phyloP scores from a whole-genome alignment of 768 basidiomycete genomes.

The Ephemerocybe angulata region DNA sequence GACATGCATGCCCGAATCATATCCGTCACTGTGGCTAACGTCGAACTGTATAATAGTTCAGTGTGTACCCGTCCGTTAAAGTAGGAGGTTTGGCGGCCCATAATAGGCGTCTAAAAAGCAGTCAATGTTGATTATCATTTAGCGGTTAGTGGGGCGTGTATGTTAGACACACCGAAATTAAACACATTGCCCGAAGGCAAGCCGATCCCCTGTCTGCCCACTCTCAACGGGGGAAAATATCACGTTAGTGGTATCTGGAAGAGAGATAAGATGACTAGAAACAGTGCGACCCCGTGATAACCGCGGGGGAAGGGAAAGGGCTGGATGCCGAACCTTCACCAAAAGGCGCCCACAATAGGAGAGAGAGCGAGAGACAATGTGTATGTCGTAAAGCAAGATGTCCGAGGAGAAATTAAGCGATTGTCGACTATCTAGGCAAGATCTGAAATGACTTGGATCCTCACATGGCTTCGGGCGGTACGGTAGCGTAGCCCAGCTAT shows the following conservation, averaged over 20 bases:
- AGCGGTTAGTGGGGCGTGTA: not conserved
- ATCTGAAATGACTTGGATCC: too few relatives aligned
- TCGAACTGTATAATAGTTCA: not conserved
- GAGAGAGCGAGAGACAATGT: not conserved
- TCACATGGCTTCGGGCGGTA: not conserved
- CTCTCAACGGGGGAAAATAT: not conserved
- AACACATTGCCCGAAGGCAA: not conserved
- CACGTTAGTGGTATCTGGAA: not conserved
- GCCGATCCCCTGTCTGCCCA: not conserved
- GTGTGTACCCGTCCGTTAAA: too few relatives aligned
- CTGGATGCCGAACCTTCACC: not conserved
- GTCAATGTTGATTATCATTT: not conserved
- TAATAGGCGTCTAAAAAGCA: too few relatives aligned
- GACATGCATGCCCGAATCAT: not conserved
- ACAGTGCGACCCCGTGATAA: too few relatives aligned
- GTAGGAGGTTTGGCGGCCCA: too few relatives aligned
- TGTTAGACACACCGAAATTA: constrained; percentile 1
- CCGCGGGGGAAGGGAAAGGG: not conserved
- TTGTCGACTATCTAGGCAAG: too few relatives aligned
- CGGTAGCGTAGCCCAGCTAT: not conserved
- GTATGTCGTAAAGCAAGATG: too few relatives aligned
- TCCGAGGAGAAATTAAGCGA: not conserved
- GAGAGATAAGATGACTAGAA: too few relatives aligned
- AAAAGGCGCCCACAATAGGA: not conserved
- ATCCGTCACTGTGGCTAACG: too few relatives aligned